Base-by-base conservation (phyloP, 2,329 filamentous ascomycete species). In the Cladosporium phlei region DNA sequence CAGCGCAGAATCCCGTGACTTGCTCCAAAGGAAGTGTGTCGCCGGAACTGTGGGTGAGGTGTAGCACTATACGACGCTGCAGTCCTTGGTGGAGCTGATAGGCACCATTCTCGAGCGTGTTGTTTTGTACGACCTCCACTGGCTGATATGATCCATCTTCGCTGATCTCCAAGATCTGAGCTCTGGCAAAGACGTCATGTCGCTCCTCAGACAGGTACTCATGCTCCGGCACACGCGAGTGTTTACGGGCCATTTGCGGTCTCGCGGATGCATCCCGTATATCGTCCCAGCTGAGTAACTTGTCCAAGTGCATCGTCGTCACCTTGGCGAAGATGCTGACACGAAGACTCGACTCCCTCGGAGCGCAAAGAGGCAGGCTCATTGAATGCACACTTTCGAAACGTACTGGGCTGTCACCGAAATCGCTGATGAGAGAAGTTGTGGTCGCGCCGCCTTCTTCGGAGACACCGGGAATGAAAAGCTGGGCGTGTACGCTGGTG, bases 371-470 rank as follows among this genome's bases (percentile, higher is more conserved):
- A 3, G 90, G 87, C 44, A 98, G 76, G 63, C 88, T 95, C 88
- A 98, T 95, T 66, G 88, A 95, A 72, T 98, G 93, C 39, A 97
- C 90, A 66, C 93, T 98, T 68, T 97, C 91, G 57, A 98, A 98
- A 3, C 87, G 84, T 47, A 98, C 83, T 0, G 90, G 82, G 0
- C 87, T 85, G 66, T 98, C 93, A 58, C 97, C 90, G 59, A 98
- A 98, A 47, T 88, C 88, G 52, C 78, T 84, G 54, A 96, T 90
- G 79, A 96, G 91, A 59, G 94, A 88, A 0, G 91, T 97, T 1
- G 91, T 96, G 1, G 93, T 96, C 34, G 91, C 88, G 7, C 91
- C 90, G 37, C 72, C 88, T 62, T 91, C 86, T 52, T 93, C 90
- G 0, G 88, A 90, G 9, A 95, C 79, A 6, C 89, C 89, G 5